Conservation (phyloP, 139 green algal species). For the Closterium sp. region DNA sequence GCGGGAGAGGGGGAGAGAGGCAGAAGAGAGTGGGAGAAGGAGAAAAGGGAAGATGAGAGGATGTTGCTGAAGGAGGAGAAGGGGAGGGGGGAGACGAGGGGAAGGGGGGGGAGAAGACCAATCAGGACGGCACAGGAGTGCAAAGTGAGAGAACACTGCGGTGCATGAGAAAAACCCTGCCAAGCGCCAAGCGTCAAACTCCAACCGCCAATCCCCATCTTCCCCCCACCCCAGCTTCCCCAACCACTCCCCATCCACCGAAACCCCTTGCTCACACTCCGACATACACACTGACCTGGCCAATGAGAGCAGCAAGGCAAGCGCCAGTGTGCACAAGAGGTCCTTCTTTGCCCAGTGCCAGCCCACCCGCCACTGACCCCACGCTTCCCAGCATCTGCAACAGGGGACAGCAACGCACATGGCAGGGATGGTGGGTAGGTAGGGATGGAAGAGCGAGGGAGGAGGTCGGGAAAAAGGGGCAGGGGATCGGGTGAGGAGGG, state of each 20-base stretch:
- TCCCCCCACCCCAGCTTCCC: too few relatives aligned
- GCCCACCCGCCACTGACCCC: conserved; percentile 70
- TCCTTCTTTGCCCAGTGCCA: conserved; percentile 82
- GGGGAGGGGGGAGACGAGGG: neutral
- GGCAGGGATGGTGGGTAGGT: neutral
- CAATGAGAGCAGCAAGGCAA: conserved; percentile 63
- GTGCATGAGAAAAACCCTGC: too few relatives aligned
- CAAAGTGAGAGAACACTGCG: too few relatives aligned
- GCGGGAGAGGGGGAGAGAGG: neutral
- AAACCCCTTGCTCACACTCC: too few relatives aligned
- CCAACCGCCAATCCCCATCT: too few relatives aligned
- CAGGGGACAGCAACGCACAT: neutral
- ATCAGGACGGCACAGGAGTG: too few relatives aligned
- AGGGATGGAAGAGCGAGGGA: neutral
- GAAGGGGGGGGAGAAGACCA: neutral
- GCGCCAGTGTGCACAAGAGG: conserved; percentile 79
- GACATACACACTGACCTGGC: conserved; percentile 17
- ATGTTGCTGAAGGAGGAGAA: too few relatives aligned
- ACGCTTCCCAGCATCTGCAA: conserved; percentile 56
- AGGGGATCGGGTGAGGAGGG: neutral
- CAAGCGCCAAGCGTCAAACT: too few relatives aligned
- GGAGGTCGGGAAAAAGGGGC: neutral
- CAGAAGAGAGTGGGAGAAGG: neutral
- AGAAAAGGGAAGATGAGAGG: too few relatives aligned
- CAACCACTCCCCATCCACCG: too few relatives aligned